Evolutionary conservation across 495 filamentous ascomycete genomes (phyloP).

Genomic region (Neurospora africana): DNA sequence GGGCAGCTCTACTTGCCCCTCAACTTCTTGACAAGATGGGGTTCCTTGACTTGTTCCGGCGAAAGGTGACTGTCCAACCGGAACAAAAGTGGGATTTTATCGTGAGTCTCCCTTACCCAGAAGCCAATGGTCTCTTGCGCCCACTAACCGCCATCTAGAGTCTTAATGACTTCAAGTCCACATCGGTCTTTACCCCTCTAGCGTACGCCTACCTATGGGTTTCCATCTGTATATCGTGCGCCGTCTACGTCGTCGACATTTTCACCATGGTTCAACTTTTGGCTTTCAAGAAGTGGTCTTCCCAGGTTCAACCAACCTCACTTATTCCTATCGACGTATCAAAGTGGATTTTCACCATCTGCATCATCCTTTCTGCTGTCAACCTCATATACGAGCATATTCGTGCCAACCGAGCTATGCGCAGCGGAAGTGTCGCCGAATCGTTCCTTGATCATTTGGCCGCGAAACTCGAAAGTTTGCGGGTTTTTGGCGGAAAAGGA

Average conservation of each 20-base stretch:
- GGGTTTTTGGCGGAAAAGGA: slow-evolving; percentile 52
- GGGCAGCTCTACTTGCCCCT: slow-evolving; percentile 17
- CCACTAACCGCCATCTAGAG: slow-evolving; percentile 42
- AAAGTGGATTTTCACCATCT: slow-evolving; percentile 84
- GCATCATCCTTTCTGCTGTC: slow-evolving; percentile 77
- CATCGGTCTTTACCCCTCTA: slow-evolving; percentile 61
- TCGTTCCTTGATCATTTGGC: slow-evolving; percentile 84
- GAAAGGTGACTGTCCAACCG: slow-evolving; percentile 51
- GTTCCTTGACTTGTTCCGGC: slow-evolving; percentile 61
- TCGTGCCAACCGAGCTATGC: slow-evolving; percentile 67
- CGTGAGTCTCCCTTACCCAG: slow-evolving; percentile 39
- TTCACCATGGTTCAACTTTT: slow-evolving; percentile 89
- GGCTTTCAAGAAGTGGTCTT: slow-evolving; percentile 62
- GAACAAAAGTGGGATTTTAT: slow-evolving; percentile 96
- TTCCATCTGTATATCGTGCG: slow-evolving; percentile 64
- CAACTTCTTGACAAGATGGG: slow-evolving; percentile 48
- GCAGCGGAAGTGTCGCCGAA: slow-evolving; percentile 73
- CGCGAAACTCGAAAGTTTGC: slow-evolving; percentile 67
- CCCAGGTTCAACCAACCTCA: slow-evolving; percentile 30
- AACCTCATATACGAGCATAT: slow-evolving; percentile 69
- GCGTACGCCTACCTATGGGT: slow-evolving; percentile 81
- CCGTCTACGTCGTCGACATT: slow-evolving; percentile 80
- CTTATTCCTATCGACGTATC: slow-evolving; percentile 52
- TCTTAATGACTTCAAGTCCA: slow-evolving; percentile 76
- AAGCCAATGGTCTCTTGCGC: slow-evolving; percentile 2